Conservation (phyloP, 805 yeast genomes). For the Dipodascus geniculatus region DNA sequence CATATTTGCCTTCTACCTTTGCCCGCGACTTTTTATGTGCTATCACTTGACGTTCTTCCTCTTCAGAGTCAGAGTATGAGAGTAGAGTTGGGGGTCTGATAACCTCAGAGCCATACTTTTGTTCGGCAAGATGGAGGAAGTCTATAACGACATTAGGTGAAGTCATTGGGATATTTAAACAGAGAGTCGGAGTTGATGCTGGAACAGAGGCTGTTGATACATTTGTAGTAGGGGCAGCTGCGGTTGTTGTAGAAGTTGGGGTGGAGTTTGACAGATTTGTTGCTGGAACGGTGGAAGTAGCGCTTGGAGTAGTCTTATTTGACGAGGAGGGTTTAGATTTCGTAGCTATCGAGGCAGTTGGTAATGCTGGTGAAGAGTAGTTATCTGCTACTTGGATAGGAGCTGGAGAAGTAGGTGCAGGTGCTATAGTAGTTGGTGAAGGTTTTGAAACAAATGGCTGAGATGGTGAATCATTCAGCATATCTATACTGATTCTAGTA, state of each 20-base stretch:
- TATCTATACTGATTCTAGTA: background rate
- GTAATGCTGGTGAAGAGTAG: background rate
- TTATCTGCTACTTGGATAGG: background rate
- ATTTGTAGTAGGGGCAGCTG: background rate
- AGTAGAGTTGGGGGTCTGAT: slow-evolving; percentile 52
- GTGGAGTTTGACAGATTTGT: background rate
- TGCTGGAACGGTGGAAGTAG: background rate
- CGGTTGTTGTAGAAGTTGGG: background rate
- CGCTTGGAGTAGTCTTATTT: background rate
- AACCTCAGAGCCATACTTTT: slow-evolving; percentile 69
- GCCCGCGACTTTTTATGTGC: slow-evolving; percentile 40
- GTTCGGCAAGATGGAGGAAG: slow-evolving; percentile 64
- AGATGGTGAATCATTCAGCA: background rate
- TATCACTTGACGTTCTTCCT: slow-evolving; percentile 11
- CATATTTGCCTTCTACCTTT: slow-evolving; percentile 82
- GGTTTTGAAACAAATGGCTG: background rate
- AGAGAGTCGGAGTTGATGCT: slow-evolving; percentile 5
- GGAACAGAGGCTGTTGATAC: background rate
- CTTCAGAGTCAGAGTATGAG: slow-evolving; percentile 27
- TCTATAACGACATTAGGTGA: slow-evolving; percentile 43
- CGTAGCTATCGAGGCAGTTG: background rate
- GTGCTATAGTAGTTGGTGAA: background rate
- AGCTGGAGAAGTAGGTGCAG: background rate
- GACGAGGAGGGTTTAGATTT: background rate
- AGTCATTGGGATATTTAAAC: slow-evolving; percentile 13